Percentiles rank a stretch among this genome's conserved stretches.
Conservation (phyloP, 805 yeast genomes). For the Wickerhamiella dianesei region DNA sequence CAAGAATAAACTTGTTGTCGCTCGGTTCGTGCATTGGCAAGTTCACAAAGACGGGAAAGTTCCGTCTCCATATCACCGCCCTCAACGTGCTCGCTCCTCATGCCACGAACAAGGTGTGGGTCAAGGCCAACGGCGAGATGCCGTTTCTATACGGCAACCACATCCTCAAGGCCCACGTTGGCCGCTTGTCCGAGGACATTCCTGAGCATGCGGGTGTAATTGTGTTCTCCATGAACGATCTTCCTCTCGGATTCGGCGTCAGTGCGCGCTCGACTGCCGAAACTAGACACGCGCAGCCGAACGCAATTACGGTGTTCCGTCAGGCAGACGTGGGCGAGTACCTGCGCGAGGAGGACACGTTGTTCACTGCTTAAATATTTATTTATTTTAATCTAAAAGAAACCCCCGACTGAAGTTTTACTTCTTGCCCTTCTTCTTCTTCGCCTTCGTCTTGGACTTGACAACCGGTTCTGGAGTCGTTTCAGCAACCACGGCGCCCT, state of each 20-base stretch:
- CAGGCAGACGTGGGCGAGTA: slow-evolving; percentile 97
- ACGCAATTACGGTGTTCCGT: slow-evolving; percentile 88
- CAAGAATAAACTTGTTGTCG: slow-evolving; percentile 83
- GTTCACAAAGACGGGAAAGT: slow-evolving; percentile 94
- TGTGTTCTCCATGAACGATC: slow-evolving; percentile 80
- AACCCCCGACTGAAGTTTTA: slow-evolving; percentile 5
- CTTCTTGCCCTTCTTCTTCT: slow-evolving; percentile 26
- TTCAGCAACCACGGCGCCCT: slow-evolving; percentile 23
- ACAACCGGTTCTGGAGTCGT: slow-evolving; percentile 1
- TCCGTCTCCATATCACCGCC: slow-evolving; percentile 88
- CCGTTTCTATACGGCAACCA: slow-evolving; percentile 95
- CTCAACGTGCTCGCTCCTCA: slow-evolving; percentile 67
- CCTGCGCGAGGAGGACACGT: slow-evolving; percentile 92
- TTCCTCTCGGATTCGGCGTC: slow-evolving; percentile 91
- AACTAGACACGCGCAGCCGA: slow-evolving; percentile 78
- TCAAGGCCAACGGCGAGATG: slow-evolving; percentile 96
- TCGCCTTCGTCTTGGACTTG: slow-evolving; percentile 17
- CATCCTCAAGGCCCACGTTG: slow-evolving; percentile 89
- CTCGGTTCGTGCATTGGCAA: slow-evolving; percentile 90
- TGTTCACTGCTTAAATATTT: slow-evolving; percentile 46
- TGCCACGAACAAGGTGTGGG: slow-evolving; percentile 92
- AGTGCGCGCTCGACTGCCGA: slow-evolving; percentile 85
- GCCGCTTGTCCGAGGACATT: slow-evolving; percentile 91
- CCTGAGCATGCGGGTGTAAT: slow-evolving; percentile 97
- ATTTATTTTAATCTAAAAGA: not conserved